Conservation (phyloP, 1,284 basidiomycete species). For the Caloboletus firmus region DNA sequence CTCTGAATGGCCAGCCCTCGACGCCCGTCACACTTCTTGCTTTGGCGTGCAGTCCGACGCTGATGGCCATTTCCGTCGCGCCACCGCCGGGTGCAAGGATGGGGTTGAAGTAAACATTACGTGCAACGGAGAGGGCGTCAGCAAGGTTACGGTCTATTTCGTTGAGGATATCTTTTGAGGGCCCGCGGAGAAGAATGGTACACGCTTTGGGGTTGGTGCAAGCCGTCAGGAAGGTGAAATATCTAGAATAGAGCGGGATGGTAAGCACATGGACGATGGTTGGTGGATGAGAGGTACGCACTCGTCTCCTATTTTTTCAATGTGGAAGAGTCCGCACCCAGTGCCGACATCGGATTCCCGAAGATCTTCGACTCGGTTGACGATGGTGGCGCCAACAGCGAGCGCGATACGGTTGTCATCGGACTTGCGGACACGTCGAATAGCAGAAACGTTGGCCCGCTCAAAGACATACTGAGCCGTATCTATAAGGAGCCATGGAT, state of each 20-base stretch:
- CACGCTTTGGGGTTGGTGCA: conserved; percentile 96
- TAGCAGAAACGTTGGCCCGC: conserved; percentile 87
- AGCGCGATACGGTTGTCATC: conserved; percentile 99
- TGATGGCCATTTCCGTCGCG: conserved; percentile 97
- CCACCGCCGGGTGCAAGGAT: conserved; percentile 91
- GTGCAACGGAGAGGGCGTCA: conserved; percentile 96
- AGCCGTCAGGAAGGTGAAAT: conserved; percentile 95
- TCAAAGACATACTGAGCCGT: conserved; percentile 92
- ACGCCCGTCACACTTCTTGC: conserved; percentile 80
- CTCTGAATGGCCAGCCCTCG: conserved; percentile 88
- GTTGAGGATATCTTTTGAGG: conserved; percentile 97
- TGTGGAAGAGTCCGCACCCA: conserved; percentile 90
- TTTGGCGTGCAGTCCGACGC: conserved; percentile 84
- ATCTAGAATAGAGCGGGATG: conserved; percentile 47
- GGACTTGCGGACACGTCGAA: conserved; percentile 94
- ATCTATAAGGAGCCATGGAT: conserved; percentile 49
- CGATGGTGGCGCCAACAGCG: conserved; percentile 93
- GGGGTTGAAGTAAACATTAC: conserved; percentile 97
- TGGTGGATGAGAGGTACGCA: conserved; percentile 34
- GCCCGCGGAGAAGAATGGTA: conserved; percentile 97
- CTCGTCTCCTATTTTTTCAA: conserved; percentile 98
- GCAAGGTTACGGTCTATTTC: conserved; percentile 98
- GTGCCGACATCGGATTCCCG: conserved; percentile 92
- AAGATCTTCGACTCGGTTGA: conserved; percentile 95
- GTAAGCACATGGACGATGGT: background rate